Conservation (phyloP, 2,329 filamentous ascomycete species). For the Aaosphaeria pasadenensis region DNA sequence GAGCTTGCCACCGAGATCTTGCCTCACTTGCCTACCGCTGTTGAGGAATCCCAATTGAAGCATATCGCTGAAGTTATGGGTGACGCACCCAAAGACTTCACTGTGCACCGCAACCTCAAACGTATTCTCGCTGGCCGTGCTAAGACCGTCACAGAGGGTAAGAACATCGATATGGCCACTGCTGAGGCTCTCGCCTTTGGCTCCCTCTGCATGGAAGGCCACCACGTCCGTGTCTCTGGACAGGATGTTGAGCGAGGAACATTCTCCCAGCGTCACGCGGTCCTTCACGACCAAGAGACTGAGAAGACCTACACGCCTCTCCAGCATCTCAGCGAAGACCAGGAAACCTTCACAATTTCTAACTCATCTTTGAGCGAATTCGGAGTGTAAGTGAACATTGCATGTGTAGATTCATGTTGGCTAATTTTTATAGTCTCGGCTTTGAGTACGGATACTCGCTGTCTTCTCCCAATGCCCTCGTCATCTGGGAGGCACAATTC, state of each 20-base stretch:
- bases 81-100: conserved; percentile 77
- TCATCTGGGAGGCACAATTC: conserved; percentile 99
- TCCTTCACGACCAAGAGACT: conserved; percentile 95
- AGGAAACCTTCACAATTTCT: conserved; percentile 93
- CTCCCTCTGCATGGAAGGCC: conserved; percentile 83
- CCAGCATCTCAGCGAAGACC: conserved; percentile 82
- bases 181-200: conserved; percentile 95
- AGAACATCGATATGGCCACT: conserved; percentile 96
- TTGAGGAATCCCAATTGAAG: conserved; percentile 69
- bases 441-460: conserved; percentile 99
- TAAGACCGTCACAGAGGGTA: conserved; percentile 88
- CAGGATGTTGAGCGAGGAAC: conserved; percentile 99
- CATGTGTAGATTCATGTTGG: neutral
- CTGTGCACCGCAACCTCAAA: conserved; percentile 91
- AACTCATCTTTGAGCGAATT: conserved; percentile 86
- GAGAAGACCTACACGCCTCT: conserved; percentile 92
- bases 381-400: conserved; percentile 52
- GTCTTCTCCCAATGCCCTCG: conserved; percentile 91
- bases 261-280: conserved; percentile 95
- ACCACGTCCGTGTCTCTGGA: conserved; percentile 95
- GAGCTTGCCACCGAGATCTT: conserved; percentile 92
- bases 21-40: conserved; percentile 83
- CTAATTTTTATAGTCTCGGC: conserved; percentile 60
- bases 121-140: conserved; percentile 86
- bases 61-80: conserved; percentile 82